phyloP scores from a whole-genome alignment of 2,329 filamentous ascomycete species.

The Phialophora chinensis region DNA sequence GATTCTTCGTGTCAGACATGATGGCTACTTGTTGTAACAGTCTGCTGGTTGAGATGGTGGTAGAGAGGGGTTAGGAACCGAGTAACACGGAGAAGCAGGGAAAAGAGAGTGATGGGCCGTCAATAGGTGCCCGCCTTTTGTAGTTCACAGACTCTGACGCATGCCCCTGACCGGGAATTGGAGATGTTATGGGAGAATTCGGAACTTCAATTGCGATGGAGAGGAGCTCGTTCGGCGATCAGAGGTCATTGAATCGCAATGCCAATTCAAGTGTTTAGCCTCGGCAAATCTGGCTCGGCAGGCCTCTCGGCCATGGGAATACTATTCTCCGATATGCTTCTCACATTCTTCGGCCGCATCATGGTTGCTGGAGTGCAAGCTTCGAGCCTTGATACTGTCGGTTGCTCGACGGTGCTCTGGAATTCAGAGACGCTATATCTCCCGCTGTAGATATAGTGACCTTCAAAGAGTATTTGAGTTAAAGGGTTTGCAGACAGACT shows the following conservation, averaged over 20 bases:
- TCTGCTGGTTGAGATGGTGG: neutral
- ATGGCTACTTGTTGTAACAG: neutral
- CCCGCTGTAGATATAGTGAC: no score
- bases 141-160: slow-evolving; percentile 19
- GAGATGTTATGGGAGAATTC: slow-evolving; percentile 22
- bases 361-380: no score
- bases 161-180: slow-evolving; percentile 21
- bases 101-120: slow-evolving; percentile 5
- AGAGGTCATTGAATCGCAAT: slow-evolving; percentile 4
- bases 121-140: slow-evolving; percentile 28
- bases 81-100: slow-evolving; percentile 3
- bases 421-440: no score
- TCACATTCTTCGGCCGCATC: neutral
- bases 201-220: slow-evolving; percentile 12
- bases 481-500: no score
- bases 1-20: slow-evolving; percentile 34
- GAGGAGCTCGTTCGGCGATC: slow-evolving; percentile 14
- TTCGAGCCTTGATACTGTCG: no score
- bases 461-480: no score
- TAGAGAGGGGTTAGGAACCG: neutral
- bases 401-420: no score
- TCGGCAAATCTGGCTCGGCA: slow-evolving; percentile 17
- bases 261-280: slow-evolving; percentile 9
- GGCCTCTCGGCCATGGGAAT: neutral
- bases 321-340: neutral